Evolutionary conservation across 768 basidiomycete genomes (phyloP).

Genomic region (Pilatotrama ljubarskyi): DNA sequence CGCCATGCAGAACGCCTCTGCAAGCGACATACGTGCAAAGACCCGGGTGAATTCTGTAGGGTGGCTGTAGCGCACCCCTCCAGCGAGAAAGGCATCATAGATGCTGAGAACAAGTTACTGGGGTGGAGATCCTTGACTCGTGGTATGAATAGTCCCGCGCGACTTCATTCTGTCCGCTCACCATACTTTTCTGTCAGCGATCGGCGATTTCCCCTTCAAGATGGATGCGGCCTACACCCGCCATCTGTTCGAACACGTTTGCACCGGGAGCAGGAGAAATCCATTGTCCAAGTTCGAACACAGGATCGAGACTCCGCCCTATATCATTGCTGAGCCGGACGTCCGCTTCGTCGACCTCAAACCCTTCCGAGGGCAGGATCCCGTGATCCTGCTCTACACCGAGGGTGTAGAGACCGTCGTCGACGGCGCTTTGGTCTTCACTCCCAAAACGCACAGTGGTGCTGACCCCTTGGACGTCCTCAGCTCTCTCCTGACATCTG

Average conservation of each 20-base stretch:
- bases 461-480: background rate
- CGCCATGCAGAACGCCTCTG: background rate
- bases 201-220: conserved; percentile 1
- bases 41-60: background rate
- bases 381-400: background rate
- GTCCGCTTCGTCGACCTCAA: conserved; percentile 3
- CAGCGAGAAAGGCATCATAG: background rate
- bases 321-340: background rate
- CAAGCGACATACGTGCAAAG: background rate
- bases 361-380: background rate
- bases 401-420: background rate
- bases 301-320: background rate
- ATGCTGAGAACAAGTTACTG: background rate
- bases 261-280: background rate
- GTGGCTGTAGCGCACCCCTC: background rate
- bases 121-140: background rate
- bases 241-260: background rate
- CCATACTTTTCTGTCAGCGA: background rate
- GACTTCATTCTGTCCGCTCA: background rate
- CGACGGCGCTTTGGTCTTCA: background rate
- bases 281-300: background rate
- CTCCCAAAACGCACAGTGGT: background rate
- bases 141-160: background rate
- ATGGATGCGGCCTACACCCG: background rate
- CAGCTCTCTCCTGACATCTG: background rate